These are phyloP conservation scores for Coelastrella sp. DNA, from an alignment of 139 green algal genomes.

Conservation along the genomic window DNA sequence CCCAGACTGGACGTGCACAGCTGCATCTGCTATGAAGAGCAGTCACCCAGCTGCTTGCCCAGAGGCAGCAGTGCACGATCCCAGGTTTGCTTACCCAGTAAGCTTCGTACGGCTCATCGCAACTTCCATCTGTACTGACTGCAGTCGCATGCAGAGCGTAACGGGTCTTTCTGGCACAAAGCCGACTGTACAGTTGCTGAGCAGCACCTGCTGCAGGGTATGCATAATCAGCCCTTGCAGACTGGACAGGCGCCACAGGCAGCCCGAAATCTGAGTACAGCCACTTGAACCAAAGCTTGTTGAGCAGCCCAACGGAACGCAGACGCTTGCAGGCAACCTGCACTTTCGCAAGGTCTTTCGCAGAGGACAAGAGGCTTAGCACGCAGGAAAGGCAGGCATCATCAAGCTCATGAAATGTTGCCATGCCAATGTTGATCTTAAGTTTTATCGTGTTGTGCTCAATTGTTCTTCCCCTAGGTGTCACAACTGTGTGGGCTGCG, in stretches of 20 bases:
- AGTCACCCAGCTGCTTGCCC: too few relatives aligned
- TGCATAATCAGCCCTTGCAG: too few relatives aligned
- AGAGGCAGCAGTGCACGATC: too few relatives aligned
- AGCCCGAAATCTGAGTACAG: background rate
- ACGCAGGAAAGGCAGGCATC: constrained; percentile 5
- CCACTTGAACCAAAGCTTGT: constrained; percentile 15
- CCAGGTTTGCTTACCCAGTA: constrained; percentile 15
- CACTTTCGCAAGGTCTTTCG: background rate
- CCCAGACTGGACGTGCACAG: background rate
- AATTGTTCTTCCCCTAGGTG: too few relatives aligned
- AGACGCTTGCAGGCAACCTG: constrained; percentile 7
- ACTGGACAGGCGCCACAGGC: background rate
- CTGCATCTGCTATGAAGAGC: background rate
- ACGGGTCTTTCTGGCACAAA: background rate
- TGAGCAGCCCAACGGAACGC: background rate
- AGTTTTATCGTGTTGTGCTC: too few relatives aligned
- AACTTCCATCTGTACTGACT: constrained; percentile 18
- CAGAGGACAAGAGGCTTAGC: background rate
- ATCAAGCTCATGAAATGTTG: background rate
- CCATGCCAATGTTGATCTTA: too few relatives aligned
- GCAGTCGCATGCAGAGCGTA: constrained; percentile 12
- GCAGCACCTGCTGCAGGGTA: background rate
- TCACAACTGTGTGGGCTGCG: too few relatives aligned
- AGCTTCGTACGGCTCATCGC: constrained; percentile 13
- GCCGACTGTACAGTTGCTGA: background rate